A percentile compares a stretch with the other conserved stretches of the same genome.
Conservation (phyloP, 495 filamentous ascomycete species). For the Talaromyces thailandensis region DNA sequence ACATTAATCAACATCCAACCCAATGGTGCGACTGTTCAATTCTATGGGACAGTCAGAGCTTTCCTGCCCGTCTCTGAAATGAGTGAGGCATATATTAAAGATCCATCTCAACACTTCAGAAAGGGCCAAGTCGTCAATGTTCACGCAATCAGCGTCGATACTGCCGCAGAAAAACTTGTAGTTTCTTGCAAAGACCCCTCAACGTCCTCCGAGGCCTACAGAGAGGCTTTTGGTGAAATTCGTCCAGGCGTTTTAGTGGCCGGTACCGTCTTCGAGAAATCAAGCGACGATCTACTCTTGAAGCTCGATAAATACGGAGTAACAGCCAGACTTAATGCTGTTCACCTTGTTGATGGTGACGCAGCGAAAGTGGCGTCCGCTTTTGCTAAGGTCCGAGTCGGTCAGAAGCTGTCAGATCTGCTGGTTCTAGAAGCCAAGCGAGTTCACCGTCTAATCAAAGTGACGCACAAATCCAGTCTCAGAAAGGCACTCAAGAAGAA, state of each 20-base stretch:
- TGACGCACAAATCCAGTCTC: conserved; percentile 74
- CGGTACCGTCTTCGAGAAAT: conserved; percentile 78
- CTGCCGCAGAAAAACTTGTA: conserved; percentile 57
- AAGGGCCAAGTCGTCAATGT: conserved; percentile 86
- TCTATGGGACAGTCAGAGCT: conserved; percentile 72
- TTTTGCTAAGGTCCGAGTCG: conserved; percentile 70
- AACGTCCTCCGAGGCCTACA: conserved; percentile 63
- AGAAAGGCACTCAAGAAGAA: conserved; percentile 62
- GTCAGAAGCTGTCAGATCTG: conserved; percentile 74
- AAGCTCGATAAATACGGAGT: conserved; percentile 63
- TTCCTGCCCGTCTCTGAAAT: conserved; percentile 92
- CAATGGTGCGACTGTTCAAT: conserved; percentile 83
- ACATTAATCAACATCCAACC: conserved; percentile 72
- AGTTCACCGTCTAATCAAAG: conserved; percentile 56
- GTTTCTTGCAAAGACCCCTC: conserved; percentile 91
- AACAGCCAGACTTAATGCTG: conserved; percentile 63
- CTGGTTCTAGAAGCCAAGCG: conserved; percentile 73
- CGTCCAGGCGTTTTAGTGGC: conserved; percentile 61
- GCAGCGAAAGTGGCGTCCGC: conserved; percentile 61
- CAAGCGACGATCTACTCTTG: conserved; percentile 65
- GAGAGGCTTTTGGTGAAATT: conserved; percentile 62
- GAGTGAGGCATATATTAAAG: conserved; percentile 91
- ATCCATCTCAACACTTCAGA: conserved; percentile 82
- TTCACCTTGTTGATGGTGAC: conserved; percentile 77
- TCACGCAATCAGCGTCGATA: conserved; percentile 69